Evolutionary conservation across 805 yeast genomes (phyloP).

Genomic region (Saccharomycopsis sp.): DNA sequence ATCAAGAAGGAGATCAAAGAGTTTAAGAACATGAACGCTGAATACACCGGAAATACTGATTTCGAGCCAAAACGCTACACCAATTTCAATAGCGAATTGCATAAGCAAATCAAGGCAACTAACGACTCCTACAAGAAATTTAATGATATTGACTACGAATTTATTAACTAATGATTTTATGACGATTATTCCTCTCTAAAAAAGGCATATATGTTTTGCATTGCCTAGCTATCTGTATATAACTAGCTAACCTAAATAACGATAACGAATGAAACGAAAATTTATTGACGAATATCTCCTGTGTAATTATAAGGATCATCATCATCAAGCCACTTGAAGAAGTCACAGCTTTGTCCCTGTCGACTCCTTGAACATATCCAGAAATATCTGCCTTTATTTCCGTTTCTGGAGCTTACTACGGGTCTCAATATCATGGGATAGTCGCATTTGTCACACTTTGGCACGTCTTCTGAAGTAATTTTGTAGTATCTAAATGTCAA

Average conservation of each 20-base stretch:
- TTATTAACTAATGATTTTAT: conserved; percentile 5
- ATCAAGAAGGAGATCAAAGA: conserved; percentile 20
- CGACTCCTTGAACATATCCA: conserved; percentile 57
- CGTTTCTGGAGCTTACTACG: conserved; percentile 42
- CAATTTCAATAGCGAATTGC: conserved; percentile 10
- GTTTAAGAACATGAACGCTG: conserved; percentile 18
- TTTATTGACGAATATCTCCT: background rate
- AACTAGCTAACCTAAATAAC: background rate
- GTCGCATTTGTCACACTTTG: conserved; percentile 38
- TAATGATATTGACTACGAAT: conserved; percentile 19
- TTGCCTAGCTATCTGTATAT: background rate
- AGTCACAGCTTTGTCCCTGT: conserved; percentile 3
- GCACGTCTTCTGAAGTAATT: conserved; percentile 31
- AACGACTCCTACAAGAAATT: conserved; percentile 20
- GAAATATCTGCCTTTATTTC: conserved; percentile 49
- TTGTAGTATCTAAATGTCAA: conserved; percentile 59
- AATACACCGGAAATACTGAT: conserved; percentile 19
- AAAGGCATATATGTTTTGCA: background rate
- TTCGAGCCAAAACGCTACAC: conserved; percentile 17
- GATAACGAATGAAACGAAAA: background rate
- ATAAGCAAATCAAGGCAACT: conserved; percentile 16
- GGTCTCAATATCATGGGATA: conserved; percentile 43
- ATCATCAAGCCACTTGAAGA: conserved; percentile 3
- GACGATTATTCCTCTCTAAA: background rate
- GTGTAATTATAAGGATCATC: too few relatives aligned